These are phyloP conservation scores for Mentha longifolia DNA, from an alignment of 257 asterid species.

Conservation along the genomic window DNA sequence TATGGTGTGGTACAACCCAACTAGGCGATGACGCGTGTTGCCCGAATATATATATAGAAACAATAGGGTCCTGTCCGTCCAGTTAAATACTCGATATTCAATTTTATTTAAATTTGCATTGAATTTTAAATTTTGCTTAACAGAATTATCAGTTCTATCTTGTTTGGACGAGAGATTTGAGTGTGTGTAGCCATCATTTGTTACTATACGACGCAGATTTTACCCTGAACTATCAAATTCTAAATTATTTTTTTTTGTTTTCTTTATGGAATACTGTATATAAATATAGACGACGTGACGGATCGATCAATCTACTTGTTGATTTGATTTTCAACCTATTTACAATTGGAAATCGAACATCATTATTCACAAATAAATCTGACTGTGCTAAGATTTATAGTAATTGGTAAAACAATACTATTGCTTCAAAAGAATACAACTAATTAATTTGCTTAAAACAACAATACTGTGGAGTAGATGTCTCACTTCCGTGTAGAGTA, in stretches of 20 bases:
- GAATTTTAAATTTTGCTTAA: too few relatives aligned
- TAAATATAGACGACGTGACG: background rate
- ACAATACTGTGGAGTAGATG: too few relatives aligned
- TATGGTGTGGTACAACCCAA: background rate
- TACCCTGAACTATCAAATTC: background rate
- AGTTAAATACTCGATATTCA: background rate
- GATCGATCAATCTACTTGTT: background rate
- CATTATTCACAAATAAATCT: background rate
- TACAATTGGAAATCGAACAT: background rate
- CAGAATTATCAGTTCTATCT: background rate
- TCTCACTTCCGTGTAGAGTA: too few relatives aligned
- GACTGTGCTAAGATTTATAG: background rate
- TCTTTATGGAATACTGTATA: too few relatives aligned
- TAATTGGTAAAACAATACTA: too few relatives aligned
- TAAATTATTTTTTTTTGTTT: background rate
- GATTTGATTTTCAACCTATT: background rate
- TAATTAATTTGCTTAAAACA: too few relatives aligned
- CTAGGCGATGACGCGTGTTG: background rate
- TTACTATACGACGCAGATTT: background rate
- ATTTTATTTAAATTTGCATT: background rate
- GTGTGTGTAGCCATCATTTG: background rate
- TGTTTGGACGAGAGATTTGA: too few relatives aligned
- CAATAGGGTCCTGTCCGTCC: background rate
- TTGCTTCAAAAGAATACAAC: too few relatives aligned
- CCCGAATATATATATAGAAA: background rate